These are phyloP conservation scores for Rhizoctonia solani DNA, from an alignment of 1,284 basidiomycete species.

Conservation along the genomic window DNA sequence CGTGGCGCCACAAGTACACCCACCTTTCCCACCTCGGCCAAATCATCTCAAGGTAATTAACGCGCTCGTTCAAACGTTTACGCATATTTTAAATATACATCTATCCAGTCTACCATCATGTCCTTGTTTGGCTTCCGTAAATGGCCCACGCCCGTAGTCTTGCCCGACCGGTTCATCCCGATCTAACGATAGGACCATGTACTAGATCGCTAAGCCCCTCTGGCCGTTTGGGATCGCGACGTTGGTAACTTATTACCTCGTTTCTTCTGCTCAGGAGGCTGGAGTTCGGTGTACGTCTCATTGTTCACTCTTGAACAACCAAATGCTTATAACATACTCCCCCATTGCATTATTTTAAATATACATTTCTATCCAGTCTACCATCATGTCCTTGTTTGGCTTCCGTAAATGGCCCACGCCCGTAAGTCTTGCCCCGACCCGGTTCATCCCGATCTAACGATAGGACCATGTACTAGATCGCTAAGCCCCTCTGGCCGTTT, in stretches of 20 bases:
- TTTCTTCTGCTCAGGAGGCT: constrained; percentile 64
- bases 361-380: background rate
- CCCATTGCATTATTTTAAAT: background rate
- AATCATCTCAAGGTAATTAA: background rate
- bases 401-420: constrained; percentile 78
- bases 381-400: constrained; percentile 34
- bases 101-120: constrained; percentile 6
- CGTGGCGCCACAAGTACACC: background rate
- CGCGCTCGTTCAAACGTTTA: background rate
- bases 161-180: background rate
- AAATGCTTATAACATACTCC: no score
- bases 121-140: constrained; percentile 69
- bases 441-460: constrained; percentile 27
- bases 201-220: constrained; percentile 67
- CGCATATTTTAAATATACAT: background rate
- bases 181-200: constrained; percentile 16
- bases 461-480: constrained; percentile 51
- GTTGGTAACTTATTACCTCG: constrained; percentile 64
- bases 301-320: no score
- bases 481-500: constrained; percentile 77
- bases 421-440: constrained; percentile 50
- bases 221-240: constrained; percentile 76
- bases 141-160: constrained; percentile 73
- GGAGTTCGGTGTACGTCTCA: constrained; percentile 66
- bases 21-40: background rate